These are phyloP conservation scores for Raphidocelis subcapitata DNA, from an alignment of 139 green algal species.

Conservation along the genomic window DNA sequence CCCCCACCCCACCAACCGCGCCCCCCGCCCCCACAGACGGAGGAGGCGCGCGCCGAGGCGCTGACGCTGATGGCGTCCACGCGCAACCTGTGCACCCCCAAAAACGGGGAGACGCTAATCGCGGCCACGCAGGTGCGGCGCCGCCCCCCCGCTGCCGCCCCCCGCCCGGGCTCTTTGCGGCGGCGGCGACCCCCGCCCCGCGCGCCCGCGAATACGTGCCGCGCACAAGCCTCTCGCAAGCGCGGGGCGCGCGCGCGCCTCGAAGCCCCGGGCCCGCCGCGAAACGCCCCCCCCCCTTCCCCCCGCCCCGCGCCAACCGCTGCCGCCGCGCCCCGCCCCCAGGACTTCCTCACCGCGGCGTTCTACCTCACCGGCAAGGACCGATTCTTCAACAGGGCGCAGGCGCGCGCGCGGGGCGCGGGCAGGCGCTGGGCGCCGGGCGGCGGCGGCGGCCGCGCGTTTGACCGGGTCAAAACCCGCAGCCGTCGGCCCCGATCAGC, in stretches of 20 bases:
- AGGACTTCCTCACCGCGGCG: slow-evolving; percentile 96
- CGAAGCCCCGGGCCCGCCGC: too few relatives aligned
- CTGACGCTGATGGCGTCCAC: slow-evolving; percentile 88
- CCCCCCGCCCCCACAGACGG: slow-evolving; percentile 63
- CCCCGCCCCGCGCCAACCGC: not conserved
- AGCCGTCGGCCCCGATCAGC: too few relatives aligned
- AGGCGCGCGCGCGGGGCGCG: too few relatives aligned
- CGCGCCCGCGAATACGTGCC: too few relatives aligned
- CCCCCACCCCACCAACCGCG: not conserved
- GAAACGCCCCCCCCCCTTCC: not conserved
- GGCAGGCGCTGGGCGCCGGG: too few relatives aligned
- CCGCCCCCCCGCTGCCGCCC: not conserved
- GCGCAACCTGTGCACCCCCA: slow-evolving; percentile 94
- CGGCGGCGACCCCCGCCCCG: too few relatives aligned
- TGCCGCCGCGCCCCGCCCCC: slow-evolving; percentile 4
- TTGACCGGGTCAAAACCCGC: too few relatives aligned
- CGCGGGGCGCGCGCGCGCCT: too few relatives aligned
- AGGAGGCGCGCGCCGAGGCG: slow-evolving; percentile 95
- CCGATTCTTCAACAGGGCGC: slow-evolving; percentile 61
- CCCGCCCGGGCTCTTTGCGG: too few relatives aligned
- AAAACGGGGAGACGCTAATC: slow-evolving; percentile 97
- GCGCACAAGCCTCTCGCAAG: too few relatives aligned
- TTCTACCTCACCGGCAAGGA: slow-evolving; percentile 91
- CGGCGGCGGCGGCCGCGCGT: too few relatives aligned
- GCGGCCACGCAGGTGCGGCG: slow-evolving; percentile 79